phyloP scores from a whole-genome alignment of 2,329 filamentous ascomycete species.

The Penicillium glabrum region DNA sequence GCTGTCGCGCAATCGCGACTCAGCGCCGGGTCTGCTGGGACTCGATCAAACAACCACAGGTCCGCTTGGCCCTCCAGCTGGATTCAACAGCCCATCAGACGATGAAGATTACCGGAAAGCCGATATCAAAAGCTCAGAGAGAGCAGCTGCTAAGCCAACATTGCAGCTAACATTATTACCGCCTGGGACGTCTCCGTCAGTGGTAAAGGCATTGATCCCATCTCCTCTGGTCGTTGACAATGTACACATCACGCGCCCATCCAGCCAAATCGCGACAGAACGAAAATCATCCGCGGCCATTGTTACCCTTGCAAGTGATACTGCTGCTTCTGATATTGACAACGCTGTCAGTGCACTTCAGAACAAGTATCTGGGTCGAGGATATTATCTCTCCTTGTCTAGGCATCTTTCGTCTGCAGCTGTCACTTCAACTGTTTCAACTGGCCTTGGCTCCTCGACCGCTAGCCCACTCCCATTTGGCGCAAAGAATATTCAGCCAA shows the following conservation, averaged over 20 bases:
- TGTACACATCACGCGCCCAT: slow-evolving; percentile 67
- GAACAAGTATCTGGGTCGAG: slow-evolving; percentile 81
- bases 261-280: slow-evolving; percentile 52
- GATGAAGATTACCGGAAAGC: slow-evolving; percentile 46
- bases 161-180: slow-evolving; percentile 56
- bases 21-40: slow-evolving; percentile 38
- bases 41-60: slow-evolving; percentile 37
- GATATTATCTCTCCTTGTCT: slow-evolving; percentile 77
- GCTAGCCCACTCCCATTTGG: slow-evolving; percentile 69
- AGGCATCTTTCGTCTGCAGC: slow-evolving; percentile 77
- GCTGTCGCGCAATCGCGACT: slow-evolving; percentile 40
- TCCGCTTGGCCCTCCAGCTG: slow-evolving; percentile 35
- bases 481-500: slow-evolving; percentile 64
- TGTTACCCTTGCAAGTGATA: slow-evolving; percentile 76
- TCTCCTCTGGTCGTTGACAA: slow-evolving; percentile 66
- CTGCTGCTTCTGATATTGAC: slow-evolving; percentile 80
- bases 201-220: slow-evolving; percentile 51
- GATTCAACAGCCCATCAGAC: slow-evolving; percentile 41
- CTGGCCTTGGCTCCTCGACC: slow-evolving; percentile 48
- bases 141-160: slow-evolving; percentile 54
- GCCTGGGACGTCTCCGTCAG: slow-evolving; percentile 51
- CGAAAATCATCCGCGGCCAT: slow-evolving; percentile 75
- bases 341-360: slow-evolving; percentile 73
- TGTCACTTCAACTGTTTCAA: slow-evolving; percentile 56
- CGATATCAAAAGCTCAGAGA: slow-evolving; percentile 45